Evolutionary conservation across 2,329 filamentous ascomycete genomes (phyloP).

Genomic region (Furcasterigmium furcatum): DNA sequence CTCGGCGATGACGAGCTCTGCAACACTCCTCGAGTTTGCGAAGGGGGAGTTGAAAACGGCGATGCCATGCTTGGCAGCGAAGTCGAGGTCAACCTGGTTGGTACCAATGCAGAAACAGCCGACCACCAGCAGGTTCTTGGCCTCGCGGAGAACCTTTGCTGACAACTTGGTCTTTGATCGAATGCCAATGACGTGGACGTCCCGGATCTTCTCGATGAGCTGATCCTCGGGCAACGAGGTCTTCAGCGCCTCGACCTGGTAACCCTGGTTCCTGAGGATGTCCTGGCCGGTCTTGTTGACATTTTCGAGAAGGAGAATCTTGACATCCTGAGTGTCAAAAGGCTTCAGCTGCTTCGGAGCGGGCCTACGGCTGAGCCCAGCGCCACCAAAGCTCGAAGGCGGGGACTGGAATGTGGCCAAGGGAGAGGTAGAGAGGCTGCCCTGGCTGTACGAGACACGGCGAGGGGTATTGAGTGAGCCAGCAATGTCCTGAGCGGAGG

Average conservation of each 20-base stretch:
- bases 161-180: conserved; percentile 96
- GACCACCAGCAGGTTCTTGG: conserved; percentile 91
- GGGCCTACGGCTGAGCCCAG: conserved; percentile 36
- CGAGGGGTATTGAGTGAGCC: conserved; percentile 28
- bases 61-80: conserved; percentile 80
- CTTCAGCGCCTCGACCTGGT: conserved; percentile 92
- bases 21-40: conserved; percentile 94
- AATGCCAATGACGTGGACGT: conserved; percentile 96
- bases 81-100: conserved; percentile 87
- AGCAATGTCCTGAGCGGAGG: conserved; percentile 46
- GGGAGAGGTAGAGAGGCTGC: conserved; percentile 69
- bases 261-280: conserved; percentile 80
- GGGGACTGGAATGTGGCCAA: conserved; percentile 72
- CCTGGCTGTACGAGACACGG: conserved; percentile 56
- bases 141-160: conserved; percentile 77
- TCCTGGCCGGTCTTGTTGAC: conserved; percentile 88
- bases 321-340: conserved; percentile 93
- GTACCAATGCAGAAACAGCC: conserved; percentile 99
- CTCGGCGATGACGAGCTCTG: conserved; percentile 91
- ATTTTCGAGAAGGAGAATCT: conserved; percentile 93
- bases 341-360: conserved; percentile 81
- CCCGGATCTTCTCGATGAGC: conserved; percentile 93
- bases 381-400: conserved; percentile 56
- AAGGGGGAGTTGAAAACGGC: conserved; percentile 99
- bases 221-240: conserved; percentile 86